Conservation (phyloP, 371 early-diverging fungal genomes). For the Chytridium lagenaria region DNA sequence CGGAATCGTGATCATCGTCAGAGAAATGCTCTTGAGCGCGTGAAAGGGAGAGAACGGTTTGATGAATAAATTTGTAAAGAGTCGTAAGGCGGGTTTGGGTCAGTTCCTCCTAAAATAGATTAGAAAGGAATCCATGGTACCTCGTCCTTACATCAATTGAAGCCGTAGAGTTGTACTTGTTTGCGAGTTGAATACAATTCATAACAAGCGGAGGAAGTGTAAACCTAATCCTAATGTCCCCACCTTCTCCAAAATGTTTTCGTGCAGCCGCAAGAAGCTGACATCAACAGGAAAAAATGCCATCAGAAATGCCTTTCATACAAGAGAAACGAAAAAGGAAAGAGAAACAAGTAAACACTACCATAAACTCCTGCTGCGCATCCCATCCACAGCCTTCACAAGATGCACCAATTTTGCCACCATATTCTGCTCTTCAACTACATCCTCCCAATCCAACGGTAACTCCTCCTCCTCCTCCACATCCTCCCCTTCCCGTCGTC, state of each 20-base stretch:
- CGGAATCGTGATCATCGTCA: background rate
- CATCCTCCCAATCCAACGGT: conserved; percentile 70
- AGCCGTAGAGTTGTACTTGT: conserved; percentile 41
- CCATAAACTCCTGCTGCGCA: conserved; percentile 61
- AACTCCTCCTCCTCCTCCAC: conserved; percentile 50
- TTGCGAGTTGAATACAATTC: conserved; percentile 72
- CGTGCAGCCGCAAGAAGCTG: conserved; percentile 78
- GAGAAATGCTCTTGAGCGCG: conserved; percentile 57
- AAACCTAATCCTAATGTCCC: conserved; percentile 77
- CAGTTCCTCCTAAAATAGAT: background rate
- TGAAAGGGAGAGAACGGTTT: conserved; percentile 68
- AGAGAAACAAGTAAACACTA: background rate
- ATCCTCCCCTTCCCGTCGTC: conserved; percentile 18
- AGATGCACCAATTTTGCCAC: conserved; percentile 85
- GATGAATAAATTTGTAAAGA: conserved; percentile 77
- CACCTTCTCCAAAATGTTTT: conserved; percentile 82
- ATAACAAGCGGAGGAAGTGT: conserved; percentile 86
- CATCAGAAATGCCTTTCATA: background rate
- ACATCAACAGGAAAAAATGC: conserved; percentile 1
- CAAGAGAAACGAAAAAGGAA: no score
- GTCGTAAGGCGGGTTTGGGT: conserved; percentile 64
- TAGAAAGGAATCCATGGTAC: background rate
- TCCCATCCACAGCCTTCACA: conserved; percentile 71
- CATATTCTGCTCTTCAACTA: conserved; percentile 82
- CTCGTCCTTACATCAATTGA: background rate